Evolutionary conservation across 352 stramenopile genomes (phyloP).

Genomic region (Phytophthora uliginosa): DNA sequence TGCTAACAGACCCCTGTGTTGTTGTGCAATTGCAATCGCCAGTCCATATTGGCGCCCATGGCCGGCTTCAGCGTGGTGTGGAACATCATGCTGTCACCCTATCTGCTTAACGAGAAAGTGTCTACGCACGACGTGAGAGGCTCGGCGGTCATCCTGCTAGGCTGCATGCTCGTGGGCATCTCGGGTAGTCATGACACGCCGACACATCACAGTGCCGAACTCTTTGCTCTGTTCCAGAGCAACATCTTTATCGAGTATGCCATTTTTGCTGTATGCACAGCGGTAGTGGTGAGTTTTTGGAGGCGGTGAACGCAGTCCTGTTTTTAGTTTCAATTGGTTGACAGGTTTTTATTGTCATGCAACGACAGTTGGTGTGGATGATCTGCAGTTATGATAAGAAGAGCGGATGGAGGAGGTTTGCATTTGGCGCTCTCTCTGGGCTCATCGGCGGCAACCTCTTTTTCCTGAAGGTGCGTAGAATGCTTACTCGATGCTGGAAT

Average conservation of each 20-base stretch:
- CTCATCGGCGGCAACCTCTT: conserved; percentile 89
- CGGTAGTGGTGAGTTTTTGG: conserved; percentile 51
- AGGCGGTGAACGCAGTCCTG: background rate
- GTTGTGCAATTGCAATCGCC: conserved; percentile 26
- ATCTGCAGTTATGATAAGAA: conserved; percentile 73
- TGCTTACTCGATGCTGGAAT: background rate
- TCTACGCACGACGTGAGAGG: conserved; percentile 80
- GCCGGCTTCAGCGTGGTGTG: conserved; percentile 90
- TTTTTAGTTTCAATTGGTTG: conserved; percentile 3
- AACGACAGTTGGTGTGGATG: conserved; percentile 72
- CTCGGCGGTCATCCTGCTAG: conserved; percentile 79
- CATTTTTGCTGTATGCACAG: conserved; percentile 48
- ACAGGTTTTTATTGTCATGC: conserved; percentile 7
- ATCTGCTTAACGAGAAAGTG: conserved; percentile 83
- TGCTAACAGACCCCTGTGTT: conserved; percentile 27
- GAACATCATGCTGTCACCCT: conserved; percentile 89
- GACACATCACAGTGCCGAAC: conserved; percentile 77
- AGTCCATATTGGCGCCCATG: conserved; percentile 90
- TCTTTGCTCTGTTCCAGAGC: conserved; percentile 83
- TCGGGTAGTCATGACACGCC: conserved; percentile 86
- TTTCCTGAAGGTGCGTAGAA: conserved; percentile 78
- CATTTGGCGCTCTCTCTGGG: conserved; percentile 82
- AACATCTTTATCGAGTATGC: conserved; percentile 80
- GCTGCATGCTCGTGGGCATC: conserved; percentile 81
- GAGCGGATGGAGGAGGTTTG: conserved; percentile 82